Base-by-base conservation (phyloP, 164 flowering plant genomes). In the Amborella trichopoda region DNA sequence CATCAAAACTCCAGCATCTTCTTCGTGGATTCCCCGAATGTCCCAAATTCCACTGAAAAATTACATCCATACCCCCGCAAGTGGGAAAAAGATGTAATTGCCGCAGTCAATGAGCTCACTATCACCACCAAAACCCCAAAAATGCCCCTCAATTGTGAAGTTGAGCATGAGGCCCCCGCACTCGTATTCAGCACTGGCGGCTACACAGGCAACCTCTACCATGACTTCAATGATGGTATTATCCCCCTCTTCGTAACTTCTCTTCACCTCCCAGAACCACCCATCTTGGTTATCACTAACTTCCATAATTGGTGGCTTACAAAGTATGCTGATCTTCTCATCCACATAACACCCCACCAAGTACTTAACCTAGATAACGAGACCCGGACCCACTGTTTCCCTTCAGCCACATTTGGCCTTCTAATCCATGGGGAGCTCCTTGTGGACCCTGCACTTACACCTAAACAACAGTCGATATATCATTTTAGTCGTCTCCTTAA, bases 11-110 rank as follows among this genome's bases (percentile, higher is more conserved):
- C 26, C 21, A 51, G 67, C 25, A 66, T 74, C 6, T 48, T 69
- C 60, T 53, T 6, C 28, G 6, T 34, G 5, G 4, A 26, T n/a
- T 53, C 46, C 46, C 53, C 61, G 23, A 26, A 13, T 21, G 43
- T 37, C 10, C 16, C 33, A 3, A 32, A 2, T 22, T 2, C 27
- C 28, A 20, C 33, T 1, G 55, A 58, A 12, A 70, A 61, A 34
- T 11, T 73, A 26, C 62, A 66, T 19, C 81, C 88, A 0, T 75
- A 73, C 65, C 72, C 83, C 5, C 61, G 83, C 10, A 80, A 80
- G 61, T 50, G 63, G 65, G 81, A 80, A 33, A 38, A 33, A 0
- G 19, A 2, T 17, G 16, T 49, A 3, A 75, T 71, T 74, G 4
- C 68, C 17, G 16, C 26, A 3, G 62, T 80, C 58, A 66, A 47